A percentile compares a stretch with the other conserved stretches of the same genome.
Evolutionary conservation across 352 stramenopile genomes (phyloP).

Genomic region (Blastocystis sp.): DNA sequence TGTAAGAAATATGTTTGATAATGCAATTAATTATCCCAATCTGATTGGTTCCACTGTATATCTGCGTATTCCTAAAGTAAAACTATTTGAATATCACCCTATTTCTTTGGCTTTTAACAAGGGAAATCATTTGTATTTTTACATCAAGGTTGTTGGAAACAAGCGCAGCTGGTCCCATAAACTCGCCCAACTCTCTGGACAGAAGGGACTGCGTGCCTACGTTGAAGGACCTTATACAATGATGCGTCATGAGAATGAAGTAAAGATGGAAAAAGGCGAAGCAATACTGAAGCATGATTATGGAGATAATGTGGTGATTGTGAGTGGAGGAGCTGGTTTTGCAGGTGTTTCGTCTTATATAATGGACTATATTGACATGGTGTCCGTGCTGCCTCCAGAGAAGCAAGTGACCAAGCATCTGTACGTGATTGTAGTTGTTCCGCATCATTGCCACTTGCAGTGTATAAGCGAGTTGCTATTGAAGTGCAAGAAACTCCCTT

Average conservation of each 20-base stretch:
- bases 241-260: not conserved
- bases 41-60: constrained; percentile 24
- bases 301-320: not conserved
- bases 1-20: not conserved
- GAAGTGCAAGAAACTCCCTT: not conserved
- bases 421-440: not conserved
- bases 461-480: not conserved
- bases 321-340: not conserved
- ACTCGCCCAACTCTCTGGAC: not conserved
- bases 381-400: not conserved
- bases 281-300: not conserved
- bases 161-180: not conserved
- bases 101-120: constrained; percentile 18
- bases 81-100: constrained; percentile 22
- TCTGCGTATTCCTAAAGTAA: not conserved
- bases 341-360: not conserved
- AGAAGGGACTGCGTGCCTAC: not conserved
- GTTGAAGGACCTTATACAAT: constrained; percentile 50
- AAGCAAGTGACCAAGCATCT: not conserved
- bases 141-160: constrained; percentile 29
- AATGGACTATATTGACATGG: not conserved
- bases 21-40: not conserved
- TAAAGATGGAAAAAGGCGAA: not conserved
- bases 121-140: constrained; percentile 11
- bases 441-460: constrained; percentile 4